Conservation (phyloP, 768 basidiomycete species). For the Xerocomellus dryophilus region DNA sequence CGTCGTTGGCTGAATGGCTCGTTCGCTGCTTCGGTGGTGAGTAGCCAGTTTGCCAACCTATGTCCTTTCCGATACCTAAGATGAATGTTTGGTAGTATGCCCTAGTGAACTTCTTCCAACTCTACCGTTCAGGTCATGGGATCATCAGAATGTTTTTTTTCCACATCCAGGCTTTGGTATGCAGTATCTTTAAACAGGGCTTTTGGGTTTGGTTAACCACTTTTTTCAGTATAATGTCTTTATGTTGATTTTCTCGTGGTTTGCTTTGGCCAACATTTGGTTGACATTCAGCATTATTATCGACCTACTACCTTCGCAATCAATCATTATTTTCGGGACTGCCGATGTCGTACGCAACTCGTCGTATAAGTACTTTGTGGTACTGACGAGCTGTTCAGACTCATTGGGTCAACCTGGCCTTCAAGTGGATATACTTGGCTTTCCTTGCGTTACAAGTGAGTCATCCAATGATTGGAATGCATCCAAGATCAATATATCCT, state of each 20-base stretch:
- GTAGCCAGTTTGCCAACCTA: constrained; percentile 26
- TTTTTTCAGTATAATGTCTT: constrained; percentile 72
- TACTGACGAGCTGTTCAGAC: constrained; percentile 43
- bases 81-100: constrained; percentile 59
- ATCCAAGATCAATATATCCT: neutral
- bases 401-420: constrained; percentile 78
- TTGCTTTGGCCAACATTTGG: constrained; percentile 90
- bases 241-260: constrained; percentile 88
- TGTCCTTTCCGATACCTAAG: neutral
- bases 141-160: constrained; percentile 95
- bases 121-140: constrained; percentile 85
- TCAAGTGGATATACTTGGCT: constrained; percentile 85
- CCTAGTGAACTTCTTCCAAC: constrained; percentile 86
- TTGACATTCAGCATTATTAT: constrained; percentile 95
- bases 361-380: neutral
- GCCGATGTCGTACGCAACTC: constrained; percentile 53
- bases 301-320: constrained; percentile 64
- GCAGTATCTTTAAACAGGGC: constrained; percentile 30
- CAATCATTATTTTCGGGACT: constrained; percentile 70
- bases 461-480: neutral
- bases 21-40: constrained; percentile 85
- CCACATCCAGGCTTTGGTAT: constrained; percentile 85
- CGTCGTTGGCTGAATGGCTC: constrained; percentile 97
- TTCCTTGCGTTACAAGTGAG: constrained; percentile 76
- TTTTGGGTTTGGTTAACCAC: neutral